phyloP scores from a whole-genome alignment of 805 yeast genomes.

The Myxozyma udenii region DNA sequence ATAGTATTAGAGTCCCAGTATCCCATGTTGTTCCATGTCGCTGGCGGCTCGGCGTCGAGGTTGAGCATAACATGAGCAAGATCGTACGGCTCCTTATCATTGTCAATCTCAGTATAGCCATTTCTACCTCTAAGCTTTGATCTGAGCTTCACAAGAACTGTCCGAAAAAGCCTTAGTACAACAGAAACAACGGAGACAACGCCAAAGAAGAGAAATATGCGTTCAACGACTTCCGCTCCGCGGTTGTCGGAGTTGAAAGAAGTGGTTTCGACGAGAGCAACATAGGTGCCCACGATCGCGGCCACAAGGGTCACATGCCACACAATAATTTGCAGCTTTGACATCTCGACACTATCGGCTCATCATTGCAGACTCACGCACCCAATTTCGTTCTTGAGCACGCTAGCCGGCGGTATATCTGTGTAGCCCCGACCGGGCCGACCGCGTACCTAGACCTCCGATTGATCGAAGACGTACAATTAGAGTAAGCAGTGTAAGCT shows the following conservation, averaged over 20 bases:
- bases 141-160: background rate
- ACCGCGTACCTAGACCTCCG: too few relatives aligned
- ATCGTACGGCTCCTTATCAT: constrained; percentile 12
- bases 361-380: too few relatives aligned
- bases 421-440: too few relatives aligned
- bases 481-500: too few relatives aligned
- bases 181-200: constrained; percentile 5
- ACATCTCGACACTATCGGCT: too few relatives aligned
- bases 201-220: constrained; percentile 17
- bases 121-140: background rate
- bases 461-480: too few relatives aligned
- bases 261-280: constrained; percentile 6
- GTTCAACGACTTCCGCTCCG: constrained; percentile 4
- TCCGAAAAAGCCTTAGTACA: background rate
- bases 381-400: too few relatives aligned
- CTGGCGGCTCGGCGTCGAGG: constrained; percentile 5
- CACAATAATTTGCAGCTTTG: too few relatives aligned
- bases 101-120: background rate
- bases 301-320: too few relatives aligned
- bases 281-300: constrained; percentile 3
- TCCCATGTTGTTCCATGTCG: constrained; percentile 29
- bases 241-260: background rate
- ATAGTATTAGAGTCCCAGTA: constrained; percentile 8
- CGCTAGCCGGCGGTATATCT: too few relatives aligned
- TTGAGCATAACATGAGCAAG: constrained; percentile 25